Base-by-base conservation (phyloP, 148 eudicot genomes). In the Salicornia ramosissima region DNA sequence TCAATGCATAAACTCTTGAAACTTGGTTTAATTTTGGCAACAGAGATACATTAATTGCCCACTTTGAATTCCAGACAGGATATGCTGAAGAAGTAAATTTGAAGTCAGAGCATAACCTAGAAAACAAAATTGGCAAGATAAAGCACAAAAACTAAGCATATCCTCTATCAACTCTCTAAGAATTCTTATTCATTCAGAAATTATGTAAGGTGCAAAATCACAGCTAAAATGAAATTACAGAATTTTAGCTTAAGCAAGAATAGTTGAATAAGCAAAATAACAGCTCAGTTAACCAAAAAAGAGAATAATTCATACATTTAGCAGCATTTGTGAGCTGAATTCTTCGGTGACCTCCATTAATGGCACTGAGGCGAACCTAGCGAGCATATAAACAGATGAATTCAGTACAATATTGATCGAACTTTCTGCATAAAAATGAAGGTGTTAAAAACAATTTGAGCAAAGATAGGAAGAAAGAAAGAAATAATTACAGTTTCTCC, bases 301-400 rank as follows among this genome's bases (percentile, higher is more conserved):
- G 19, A 19, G 60, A 33, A 14, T 21, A 47, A 60, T 33, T 26
- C 81, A 61, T 85, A 85, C 88, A 71, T 31, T 64, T 76, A 70
- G 65, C 51, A 18, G 53, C 29, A 68, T 68, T 65, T 21, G 25
- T 43, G 51, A 63, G 47, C 69, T 43, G 66, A 60, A 68, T 6
- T 54, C 62, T 71, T 61, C 57, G 65, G 42, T 39, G 52, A 15
- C 24, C 40, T 10, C 70, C 70, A 60, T 2, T 7, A 60, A 49
- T 29, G 49, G 53, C 36, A 39, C 24, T 55, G 18, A 22, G 16
- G 21, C 51, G 49, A 59, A 74, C 72, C 78, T 74, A 19, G 10
- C 68, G 11, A 68, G 28, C 39, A n/a, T 11, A 60, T 13, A 67
- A 52, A 57, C 10, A 0, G 14, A 46, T 13, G 28, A 14, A 24